Evolutionary conservation across 2,329 filamentous ascomycete species (phyloP).

Genomic region (Arthrobotrys musiformis): DNA sequence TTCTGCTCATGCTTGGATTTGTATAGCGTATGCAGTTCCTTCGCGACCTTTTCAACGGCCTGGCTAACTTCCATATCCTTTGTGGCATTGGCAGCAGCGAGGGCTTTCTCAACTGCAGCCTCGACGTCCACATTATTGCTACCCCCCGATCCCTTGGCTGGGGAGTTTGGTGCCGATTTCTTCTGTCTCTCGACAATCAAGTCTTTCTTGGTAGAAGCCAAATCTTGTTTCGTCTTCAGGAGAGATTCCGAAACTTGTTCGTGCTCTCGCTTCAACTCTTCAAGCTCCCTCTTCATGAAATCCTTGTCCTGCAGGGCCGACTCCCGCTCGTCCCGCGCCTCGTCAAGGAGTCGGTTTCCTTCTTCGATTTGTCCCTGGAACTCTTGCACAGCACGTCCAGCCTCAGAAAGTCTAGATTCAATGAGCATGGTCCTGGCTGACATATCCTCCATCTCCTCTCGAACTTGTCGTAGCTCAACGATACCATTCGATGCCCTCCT

Average conservation of each 20-base stretch:
- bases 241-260: conserved; percentile 46
- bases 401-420: conserved; percentile 77
- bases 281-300: conserved; percentile 54
- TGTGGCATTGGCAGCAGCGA: conserved; percentile 58
- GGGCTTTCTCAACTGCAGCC: conserved; percentile 64
- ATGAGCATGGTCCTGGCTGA: conserved; percentile 72
- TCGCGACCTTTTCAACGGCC: conserved; percentile 88
- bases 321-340: conserved; percentile 35
- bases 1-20: conserved; percentile 98
- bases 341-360: conserved; percentile 32
- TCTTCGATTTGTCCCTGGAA: conserved; percentile 60
- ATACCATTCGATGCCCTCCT: conserved; percentile 76
- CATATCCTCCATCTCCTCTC: conserved; percentile 67
- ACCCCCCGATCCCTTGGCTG: conserved; percentile 60
- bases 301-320: conserved; percentile 55
- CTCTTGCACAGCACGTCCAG: conserved; percentile 66
- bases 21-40: conserved; percentile 91
- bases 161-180: conserved; percentile 42
- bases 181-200: conserved; percentile 49
- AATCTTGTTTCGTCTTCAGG: conserved; percentile 46
- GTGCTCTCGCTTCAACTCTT: conserved; percentile 54
- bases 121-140: conserved; percentile 65
- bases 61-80: conserved; percentile 78
- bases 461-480: conserved; percentile 68
- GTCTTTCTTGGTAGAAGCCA: conserved; percentile 50